These are phyloP conservation scores for Calycina marina DNA, from an alignment of 2,329 filamentous ascomycete genomes.

Conservation along the genomic window DNA sequence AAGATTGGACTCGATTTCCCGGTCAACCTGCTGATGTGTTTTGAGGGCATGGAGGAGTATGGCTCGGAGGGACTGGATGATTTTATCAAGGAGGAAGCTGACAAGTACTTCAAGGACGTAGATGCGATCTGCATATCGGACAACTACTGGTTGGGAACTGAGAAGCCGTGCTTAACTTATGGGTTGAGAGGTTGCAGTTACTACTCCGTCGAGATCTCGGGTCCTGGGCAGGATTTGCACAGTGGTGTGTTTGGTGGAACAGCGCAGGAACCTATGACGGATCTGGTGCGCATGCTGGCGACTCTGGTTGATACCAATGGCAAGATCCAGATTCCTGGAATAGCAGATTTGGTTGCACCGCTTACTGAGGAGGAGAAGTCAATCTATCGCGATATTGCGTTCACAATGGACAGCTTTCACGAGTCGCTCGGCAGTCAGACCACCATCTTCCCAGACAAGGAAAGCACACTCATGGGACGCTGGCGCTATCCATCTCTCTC, in stretches of 20 bases:
- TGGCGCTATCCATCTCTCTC: constrained; percentile 94
- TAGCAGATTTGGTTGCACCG: constrained; percentile 84
- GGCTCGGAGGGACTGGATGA: constrained; percentile 93
- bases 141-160: constrained; percentile 99
- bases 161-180: constrained; percentile 97
- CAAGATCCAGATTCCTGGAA: constrained; percentile 87
- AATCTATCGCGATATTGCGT: constrained; percentile 81
- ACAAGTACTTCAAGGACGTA: constrained; percentile 87
- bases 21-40: constrained; percentile 97
- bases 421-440: constrained; percentile 84
- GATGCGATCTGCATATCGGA: constrained; percentile 97
- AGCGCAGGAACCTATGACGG: constrained; percentile 97
- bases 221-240: constrained; percentile 86
- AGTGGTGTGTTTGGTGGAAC: constrained; percentile 94
- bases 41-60: constrained; percentile 99
- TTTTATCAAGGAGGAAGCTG: constrained; percentile 79
- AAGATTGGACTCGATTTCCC: constrained; percentile 90
- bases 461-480: constrained; percentile 82
- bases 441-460: constrained; percentile 76
- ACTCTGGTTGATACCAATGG: constrained; percentile 79
- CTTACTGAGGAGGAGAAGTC: constrained; percentile 73
- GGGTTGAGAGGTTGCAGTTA: constrained; percentile 96
- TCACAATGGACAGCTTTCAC: constrained; percentile 91
- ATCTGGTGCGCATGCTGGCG: constrained; percentile 68
- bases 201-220: constrained; percentile 82